Evolutionary conservation across 768 basidiomycete genomes (phyloP), one percentile per base, ranked within the genome.

Genomic region (Candolleomyces aberdarensis): DNA sequence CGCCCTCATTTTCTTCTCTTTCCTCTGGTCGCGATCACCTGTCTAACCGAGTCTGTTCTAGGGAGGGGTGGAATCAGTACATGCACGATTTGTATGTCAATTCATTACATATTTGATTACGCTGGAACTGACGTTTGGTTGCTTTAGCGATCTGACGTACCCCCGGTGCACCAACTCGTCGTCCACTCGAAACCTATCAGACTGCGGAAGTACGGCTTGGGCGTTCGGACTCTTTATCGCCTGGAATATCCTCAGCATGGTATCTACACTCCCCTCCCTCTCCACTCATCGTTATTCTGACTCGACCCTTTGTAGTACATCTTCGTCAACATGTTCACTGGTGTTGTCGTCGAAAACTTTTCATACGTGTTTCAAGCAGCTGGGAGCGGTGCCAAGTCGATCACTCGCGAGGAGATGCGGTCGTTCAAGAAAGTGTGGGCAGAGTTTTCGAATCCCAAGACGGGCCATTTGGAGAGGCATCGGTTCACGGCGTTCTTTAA

Each of bases 221-320:
- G 88, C 95, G 2, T 94, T 87, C 72, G 79, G 83, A 0, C 78
- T 98, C 17, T 97, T 96, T 75, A 96, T 96, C 64, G 85, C 90
- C 1, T 98, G 96, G 96, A 98, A 97, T 68, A 75, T 98, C 32
- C 76, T 98, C 32, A 94, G 91, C 83, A 96, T 96, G 94, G 92
- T 94, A 67, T 65, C 80, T 70, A 10, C 22, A 52, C 29, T 29
- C 41, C 40, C 36, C 3, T 26, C 26, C 26, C 26, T 26, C 26
- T 26, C 26, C 26, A 26, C 26, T 26, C 1, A 20, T 32, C 15
- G 32, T 57, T 40, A 22, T 13, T 46, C 19, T 54, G 54, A 46
- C 56, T 59, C 14, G 51, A 52, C 40, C 43, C 20, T 48, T 59
- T 26, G 40, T 70, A 96, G 95, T 97, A 95, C 72, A 95, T 98